Base-by-base conservation (phyloP, 1,284 basidiomycete genomes). In the Leucoagaricus sp. region DNA sequence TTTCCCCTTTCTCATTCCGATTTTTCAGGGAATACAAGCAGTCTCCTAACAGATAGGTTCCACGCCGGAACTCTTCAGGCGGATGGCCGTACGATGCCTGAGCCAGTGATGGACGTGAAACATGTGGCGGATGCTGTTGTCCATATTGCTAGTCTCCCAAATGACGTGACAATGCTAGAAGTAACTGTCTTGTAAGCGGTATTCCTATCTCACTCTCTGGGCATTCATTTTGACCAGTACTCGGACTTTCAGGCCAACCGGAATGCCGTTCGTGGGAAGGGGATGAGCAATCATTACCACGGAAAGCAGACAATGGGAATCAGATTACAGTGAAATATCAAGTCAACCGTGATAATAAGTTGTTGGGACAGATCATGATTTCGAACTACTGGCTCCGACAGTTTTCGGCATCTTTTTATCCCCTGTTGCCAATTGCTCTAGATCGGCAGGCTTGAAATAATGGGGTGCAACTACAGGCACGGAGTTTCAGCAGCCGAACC, bases 401-500 rank as follows among this genome's bases (percentile, higher is more conserved):
- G 64, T 73, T 65, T 94, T 94, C 12, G 92, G 94, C 93, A 96
- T 93, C 76, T 96, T 96, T 73, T 90, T 93, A 62, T 93, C 91
- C 15, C 89, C 87, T 8, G 84, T 83, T 1, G 91, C 81, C 56
- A 94, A 71, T 65, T 94, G 87, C 63, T 97, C 93, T 53, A 96
- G 75, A 69, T 96, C 94, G 4, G 87, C 85, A 29, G 85, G 82
- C 70, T 94, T 95, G 82, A 96, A 97, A 71, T 94, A 96, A 70
- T 97, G 94, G 1, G 94, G 94, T 1, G 95, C 94, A 38, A 96
- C 93, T 93, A 54, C 21, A 55, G 49, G 42, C 52, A 40, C 46
- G 57, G 48, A n/a, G n/a, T 59, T 53, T 33, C 50, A 44, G 49
- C 33, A 42, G 61, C 31, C 29, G 15, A 1, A 21, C 19, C 23